Conservation (phyloP, 1,284 basidiomycete species). For the Cryptococcus deneoformans region DNA sequence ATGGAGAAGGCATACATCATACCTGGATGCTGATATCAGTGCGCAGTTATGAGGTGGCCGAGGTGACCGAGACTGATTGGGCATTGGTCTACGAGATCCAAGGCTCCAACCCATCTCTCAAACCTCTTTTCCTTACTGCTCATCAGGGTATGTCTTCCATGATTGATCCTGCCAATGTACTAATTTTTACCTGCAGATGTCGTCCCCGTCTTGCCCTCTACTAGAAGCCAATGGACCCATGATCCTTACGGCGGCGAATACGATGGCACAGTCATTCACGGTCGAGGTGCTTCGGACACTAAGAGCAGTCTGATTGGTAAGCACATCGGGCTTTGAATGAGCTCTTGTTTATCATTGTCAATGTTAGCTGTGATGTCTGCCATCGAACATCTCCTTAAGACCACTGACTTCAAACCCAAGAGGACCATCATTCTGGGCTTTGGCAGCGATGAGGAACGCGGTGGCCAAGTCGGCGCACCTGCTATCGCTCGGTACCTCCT, state of each 20-base stretch:
- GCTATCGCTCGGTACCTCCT: constrained; percentile 43
- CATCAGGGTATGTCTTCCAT: constrained; percentile 57
- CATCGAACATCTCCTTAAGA: constrained; percentile 57
- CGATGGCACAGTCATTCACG: constrained; percentile 60
- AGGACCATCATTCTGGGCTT: constrained; percentile 52
- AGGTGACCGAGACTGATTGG: constrained; percentile 57
- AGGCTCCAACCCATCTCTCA: constrained; percentile 58
- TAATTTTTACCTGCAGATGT: constrained; percentile 49
- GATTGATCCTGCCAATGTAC: neutral
- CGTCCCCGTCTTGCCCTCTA: constrained; percentile 58
- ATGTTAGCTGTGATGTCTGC: constrained; percentile 54
- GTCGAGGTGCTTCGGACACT: constrained; percentile 60
- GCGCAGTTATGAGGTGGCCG: constrained; percentile 50
- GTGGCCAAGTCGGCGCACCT: constrained; percentile 46
- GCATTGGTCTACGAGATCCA: constrained; percentile 64
- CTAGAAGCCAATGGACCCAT: constrained; percentile 58
- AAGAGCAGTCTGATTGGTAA: constrained; percentile 57
- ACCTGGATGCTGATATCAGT: neutral
- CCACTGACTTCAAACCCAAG: constrained; percentile 51
- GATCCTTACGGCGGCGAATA: constrained; percentile 62
- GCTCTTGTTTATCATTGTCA: neutral
- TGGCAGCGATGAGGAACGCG: constrained; percentile 57
- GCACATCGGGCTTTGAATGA: neutral
- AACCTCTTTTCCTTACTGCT: constrained; percentile 63
- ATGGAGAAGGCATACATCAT: too few relatives aligned